Base-by-base conservation (phyloP, 176 grass and related monocot species). In the Poa pratensis region DNA sequence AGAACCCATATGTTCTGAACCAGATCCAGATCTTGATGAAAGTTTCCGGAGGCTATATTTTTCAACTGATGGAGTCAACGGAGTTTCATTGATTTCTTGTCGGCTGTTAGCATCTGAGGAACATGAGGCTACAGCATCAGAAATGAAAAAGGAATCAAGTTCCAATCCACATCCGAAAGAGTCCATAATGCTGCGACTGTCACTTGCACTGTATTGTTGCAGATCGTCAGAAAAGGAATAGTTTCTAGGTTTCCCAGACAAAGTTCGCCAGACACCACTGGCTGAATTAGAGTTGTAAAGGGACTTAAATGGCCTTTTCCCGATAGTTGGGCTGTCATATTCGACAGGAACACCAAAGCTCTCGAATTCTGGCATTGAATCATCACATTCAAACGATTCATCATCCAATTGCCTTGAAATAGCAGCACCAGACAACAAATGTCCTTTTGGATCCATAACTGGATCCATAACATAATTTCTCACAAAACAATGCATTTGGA, bases 51-150 rank as follows among this genome's bases (percentile, higher is more conserved):
- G 39, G 72, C 79, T 86, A 84, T 74, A 87, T 80, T 95, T 98
- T 75, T 92, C 83, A 69, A 90, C 81, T 57, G 88, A 85, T 57
- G 90, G 94, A 64, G 93, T 94, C 81, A 92, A 86, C 50, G 91
- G 86, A 92, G 73, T 85, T 51, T 77, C 85, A 71, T 53, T 74
- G 35, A 18, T 77, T 39, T 75, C 70, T 75, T 85, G 43, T 75
- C 52, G 75, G 30, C 68, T 60, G 22, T 66, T 82, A 70, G 24
- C 76, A 88, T 83, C 61, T 75, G 89, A 79, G 24, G 88, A 90
- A 74, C 55, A 81, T 27, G 88, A 88, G n/a, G 82, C 79, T n/a
- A 70, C 13, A 18, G 9, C 84, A 86, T 84, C 86, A 76, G 84
- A 86, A 66, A 71, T 79, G 18, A 81, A 77, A 89, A 88, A 85